phyloP scores from a whole-genome alignment of 2,329 filamentous ascomycete species.

The Fusarium scirpi region DNA sequence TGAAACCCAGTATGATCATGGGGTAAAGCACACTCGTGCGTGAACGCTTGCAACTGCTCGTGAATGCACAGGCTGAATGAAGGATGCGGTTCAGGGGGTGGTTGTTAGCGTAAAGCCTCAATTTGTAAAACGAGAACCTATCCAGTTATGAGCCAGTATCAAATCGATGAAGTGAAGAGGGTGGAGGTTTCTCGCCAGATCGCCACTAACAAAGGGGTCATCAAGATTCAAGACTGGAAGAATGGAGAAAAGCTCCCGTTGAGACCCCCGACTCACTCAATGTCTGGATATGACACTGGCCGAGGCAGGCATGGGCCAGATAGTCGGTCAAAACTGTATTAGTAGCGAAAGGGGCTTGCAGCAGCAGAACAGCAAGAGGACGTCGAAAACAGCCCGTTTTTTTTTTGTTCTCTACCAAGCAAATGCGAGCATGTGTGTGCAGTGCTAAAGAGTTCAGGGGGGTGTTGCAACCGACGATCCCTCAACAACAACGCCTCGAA shows the following conservation, averaged over 20 bases:
- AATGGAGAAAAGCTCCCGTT: conserved; percentile 6
- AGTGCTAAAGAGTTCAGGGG: conserved; percentile 35
- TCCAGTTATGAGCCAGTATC: conserved; percentile 21
- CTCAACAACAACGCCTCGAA: conserved; percentile 28
- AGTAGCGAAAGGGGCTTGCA: conserved; percentile 30
- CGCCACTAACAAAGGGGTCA: conserved; percentile 18
- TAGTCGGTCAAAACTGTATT: conserved; percentile 21
- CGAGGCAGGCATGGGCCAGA: conserved; percentile 16
- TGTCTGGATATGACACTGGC: conserved; percentile 1
- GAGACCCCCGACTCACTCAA: not conserved
- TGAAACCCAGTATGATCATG: conserved; percentile 4
- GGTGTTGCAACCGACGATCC: conserved; percentile 35
- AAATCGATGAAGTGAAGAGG: conserved; percentile 10
- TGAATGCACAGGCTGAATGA: conserved; percentile 32
- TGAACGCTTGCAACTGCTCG: conserved; percentile 30
- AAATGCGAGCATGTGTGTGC: conserved; percentile 22
- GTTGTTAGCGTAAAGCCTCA: conserved; percentile 36
- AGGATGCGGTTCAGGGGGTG: conserved; percentile 33
- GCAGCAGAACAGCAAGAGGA: conserved; percentile 1
- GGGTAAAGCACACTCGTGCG: conserved; percentile 14
- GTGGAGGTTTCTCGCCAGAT: conserved; percentile 20
- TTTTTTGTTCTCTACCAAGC: conserved; percentile 9
- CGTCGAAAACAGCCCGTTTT: conserved; percentile 12
- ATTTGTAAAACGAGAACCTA: conserved; percentile 7
- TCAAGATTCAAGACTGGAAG: conserved; percentile 9